Base-by-base conservation (phyloP, 176 grass and related monocot genomes). In the Elymus sibiricus region DNA sequence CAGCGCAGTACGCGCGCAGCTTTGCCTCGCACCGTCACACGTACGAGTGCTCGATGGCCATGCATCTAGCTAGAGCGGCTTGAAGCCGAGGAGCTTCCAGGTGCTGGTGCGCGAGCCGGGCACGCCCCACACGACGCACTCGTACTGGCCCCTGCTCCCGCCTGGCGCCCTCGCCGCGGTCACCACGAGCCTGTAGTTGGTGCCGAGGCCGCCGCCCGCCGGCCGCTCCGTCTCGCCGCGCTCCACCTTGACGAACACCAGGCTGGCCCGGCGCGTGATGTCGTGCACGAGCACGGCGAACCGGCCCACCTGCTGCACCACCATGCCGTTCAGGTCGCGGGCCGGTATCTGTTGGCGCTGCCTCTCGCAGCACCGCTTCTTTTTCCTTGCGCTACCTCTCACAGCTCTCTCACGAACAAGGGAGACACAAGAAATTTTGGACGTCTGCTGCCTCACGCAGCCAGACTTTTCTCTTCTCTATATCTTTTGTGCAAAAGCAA, bases 81-180 rank as follows among this genome's bases (percentile, higher is more conserved):
- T 55, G 76, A 85, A 89, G 88, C 70, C 60, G 69, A 2, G 69
- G 21, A 89, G 88, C 83, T 76, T 43, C 88, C 77, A 89, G 2
- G 70, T n/a, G 24, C 24, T 75, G 69, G 87, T 17, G 60, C 35
- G 60, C 15, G 82, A 76, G 1, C 87, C 87, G 26, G 77, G 82
- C 46, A 44, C 62, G 19, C 87, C 87, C 77, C 82, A 17, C 59
- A 81, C 82, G 34, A 68, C 19, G 82, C 68, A 80, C 69, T 66
- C 32, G 69, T 81, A 89, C 26, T 11, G 12, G 21, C 13, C 51
- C 0, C 27, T 21, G 70, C 15, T 61, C 27, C 77, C 77, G 28
- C 65, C 63, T 2, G 27, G 56, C 6, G 32, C 31, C 24, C 2
- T 43, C 44, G 10, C 62, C 46, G 64, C 88, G 26, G 17, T 59